A percentile compares a stretch with the other conserved stretches of the same genome.
phyloP scores from a whole-genome alignment of 176 grass and related monocot species.

The Cenchrus americanus region DNA sequence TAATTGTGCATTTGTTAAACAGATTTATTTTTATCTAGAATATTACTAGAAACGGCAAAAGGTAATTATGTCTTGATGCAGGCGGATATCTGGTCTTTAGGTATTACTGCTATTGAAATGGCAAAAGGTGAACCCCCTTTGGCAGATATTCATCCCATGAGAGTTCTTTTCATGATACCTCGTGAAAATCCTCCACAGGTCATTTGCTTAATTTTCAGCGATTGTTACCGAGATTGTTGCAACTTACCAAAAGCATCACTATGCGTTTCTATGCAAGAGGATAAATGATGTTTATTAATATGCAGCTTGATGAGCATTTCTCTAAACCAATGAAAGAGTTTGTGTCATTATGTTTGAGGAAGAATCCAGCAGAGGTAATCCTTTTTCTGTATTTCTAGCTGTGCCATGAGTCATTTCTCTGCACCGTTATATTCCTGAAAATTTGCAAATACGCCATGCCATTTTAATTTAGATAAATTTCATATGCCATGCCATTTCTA shows the following conservation, averaged over 20 bases:
- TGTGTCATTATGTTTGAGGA: constrained; percentile 96
- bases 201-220: constrained; percentile 37
- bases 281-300: constrained; percentile 41
- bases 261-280: constrained; percentile 28
- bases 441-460: neutral
- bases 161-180: constrained; percentile 99
- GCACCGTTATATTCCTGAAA: neutral
- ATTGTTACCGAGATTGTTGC: constrained; percentile 30
- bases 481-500: constrained; percentile 27
- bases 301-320: constrained; percentile 99
- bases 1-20: constrained; percentile 42
- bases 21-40: constrained; percentile 25
- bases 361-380: constrained; percentile 88
- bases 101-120: constrained; percentile 99
- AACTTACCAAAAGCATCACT: constrained; percentile 18
- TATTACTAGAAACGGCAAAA: constrained; percentile 33
- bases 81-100: constrained; percentile 99
- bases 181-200: constrained; percentile 99
- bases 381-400: constrained; percentile 7
- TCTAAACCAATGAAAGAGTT: constrained; percentile 97
- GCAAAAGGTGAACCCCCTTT: constrained; percentile 99
- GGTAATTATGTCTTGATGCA: constrained; percentile 54
- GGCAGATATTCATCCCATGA: constrained; percentile 99
- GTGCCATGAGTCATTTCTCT: constrained; percentile 25
- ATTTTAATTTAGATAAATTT: constrained; percentile 19